Evolutionary conservation across 768 basidiomycete genomes (phyloP), one percentile per base, ranked within the genome.

Genomic region (Suillus bovinus): DNA sequence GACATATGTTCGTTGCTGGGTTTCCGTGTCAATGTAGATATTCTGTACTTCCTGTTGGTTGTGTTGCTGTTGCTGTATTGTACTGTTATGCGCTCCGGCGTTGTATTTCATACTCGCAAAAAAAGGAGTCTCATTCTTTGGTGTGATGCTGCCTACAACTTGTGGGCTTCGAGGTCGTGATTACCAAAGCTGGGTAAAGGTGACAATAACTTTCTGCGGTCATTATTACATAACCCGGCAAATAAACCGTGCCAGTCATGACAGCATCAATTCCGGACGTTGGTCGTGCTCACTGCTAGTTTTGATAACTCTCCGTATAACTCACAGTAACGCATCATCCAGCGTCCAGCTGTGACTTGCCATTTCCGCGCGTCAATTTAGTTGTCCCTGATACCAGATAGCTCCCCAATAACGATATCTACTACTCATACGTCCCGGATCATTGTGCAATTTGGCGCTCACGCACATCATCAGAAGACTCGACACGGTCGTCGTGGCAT

Each of bases 401-500:
- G 20, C 50, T 52, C 29, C 31, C 20, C 55, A 39, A 2, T 10
- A 34, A 39, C 38, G 24, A 56, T 56, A 56, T 56, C 38, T 29
- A 41, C 29, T 29, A 29, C 49, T 29, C 10, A 14, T 47, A 39
- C 38, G 17, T 17, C 38, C 34, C 55, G 31, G 50, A 52, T 52
- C 50, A 33, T 29, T 13, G 24, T 38, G 27, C 17, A 38, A 38
- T 56, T 55, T 55, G 27, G 55, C 55, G 55, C 55, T 29, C 17
- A 13, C 16, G 17, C 55, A 39, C 38, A 56, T 56, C 38, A 56
- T 39, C 54, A 38, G 54, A 27, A 38, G 24, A 7, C 16, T 38
- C 22, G 27, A 55, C 16, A 56, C 24, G 7, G 38, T 56, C 55
- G 17, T 56, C 24, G 55, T 38, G 38, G 55, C 24, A 56, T 56